Base-by-base conservation (phyloP, 2,329 filamentous ascomycete genomes). In the Sporothrix schenckii region DNA sequence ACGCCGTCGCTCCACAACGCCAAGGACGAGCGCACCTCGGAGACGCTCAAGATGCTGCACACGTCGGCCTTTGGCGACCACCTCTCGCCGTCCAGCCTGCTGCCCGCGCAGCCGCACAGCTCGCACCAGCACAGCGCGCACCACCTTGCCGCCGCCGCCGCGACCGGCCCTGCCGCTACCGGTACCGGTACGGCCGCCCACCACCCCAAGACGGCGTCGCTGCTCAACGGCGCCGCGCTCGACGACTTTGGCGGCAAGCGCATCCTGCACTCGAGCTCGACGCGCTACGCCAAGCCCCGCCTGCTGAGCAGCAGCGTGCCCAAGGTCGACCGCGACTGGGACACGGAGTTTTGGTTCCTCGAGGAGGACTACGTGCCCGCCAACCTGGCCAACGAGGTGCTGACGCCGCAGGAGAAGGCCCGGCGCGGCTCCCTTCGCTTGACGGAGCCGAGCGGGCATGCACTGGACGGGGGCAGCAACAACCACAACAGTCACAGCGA, bases 351-450 rank as follows among this genome's bases (percentile, higher is more conserved):
- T 76, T 87, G 90, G 41, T 94, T 95, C 75, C 77, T 83, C 75
- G 92, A 97, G 78, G 94, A 97, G 76, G 93, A 97, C 76, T 92
- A 95, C 76, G 84, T 98, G 11, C 95, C 94, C 0, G 91, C 87
- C 72, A 86, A 88, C 71, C 80, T 90, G 49, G 87, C 79, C 9
- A 80, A 89, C 75, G 88, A 91, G 72, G 82, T 91, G 16, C 79
- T 91, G 74, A 91, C 89, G 3, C 88, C 88, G 0, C 87, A 87
- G 16, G 89, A 91, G 76, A 90, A 90, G 77, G 89, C 88, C 13
- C 83, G 89, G 13, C 81, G 89, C 65, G 88, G 88, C 14, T 90
- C 88, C 1, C 80, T 86, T 72, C 83, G 85, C 66, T 84, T 81
- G 68, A 77, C 58, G 10, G 58, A 74, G 30, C 41, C 60, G 16